A percentile compares a stretch with the other conserved stretches of the same genome.
Evolutionary conservation across 164 flowering plant genomes (phyloP).

Genomic region (Magnolia officinalis): DNA sequence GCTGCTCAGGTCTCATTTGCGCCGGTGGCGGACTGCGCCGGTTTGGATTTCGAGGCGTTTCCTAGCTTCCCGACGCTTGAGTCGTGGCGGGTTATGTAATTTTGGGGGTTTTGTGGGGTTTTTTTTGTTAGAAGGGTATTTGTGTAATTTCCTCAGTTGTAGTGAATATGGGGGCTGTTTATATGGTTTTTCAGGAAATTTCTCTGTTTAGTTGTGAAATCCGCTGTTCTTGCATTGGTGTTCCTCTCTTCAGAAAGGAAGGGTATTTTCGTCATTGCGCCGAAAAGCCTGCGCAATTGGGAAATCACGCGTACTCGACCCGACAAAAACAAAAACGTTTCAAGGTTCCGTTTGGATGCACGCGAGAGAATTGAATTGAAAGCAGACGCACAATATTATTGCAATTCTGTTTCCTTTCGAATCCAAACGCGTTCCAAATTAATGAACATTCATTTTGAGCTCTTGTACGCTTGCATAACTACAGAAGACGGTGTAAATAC

Average conservation of each 20-base stretch:
- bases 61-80: slow-evolving; percentile 78
- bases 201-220: neutral
- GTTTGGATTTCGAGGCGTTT: slow-evolving; percentile 37
- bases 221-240: too few relatives aligned
- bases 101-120: neutral
- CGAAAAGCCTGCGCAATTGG: neutral
- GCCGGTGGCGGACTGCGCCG: slow-evolving; percentile 21
- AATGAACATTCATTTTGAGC: too few relatives aligned
- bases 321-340: too few relatives aligned
- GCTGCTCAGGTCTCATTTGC: slow-evolving; percentile 6
- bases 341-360: too few relatives aligned
- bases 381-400: too few relatives aligned
- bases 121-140: neutral
- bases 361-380: too few relatives aligned
- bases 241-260: too few relatives aligned
- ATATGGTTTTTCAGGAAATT: neutral
- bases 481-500: too few relatives aligned
- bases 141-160: neutral
- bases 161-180: neutral
- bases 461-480: too few relatives aligned
- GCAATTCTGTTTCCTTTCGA: too few relatives aligned
- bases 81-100: slow-evolving; percentile 68
- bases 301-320: too few relatives aligned
- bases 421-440: too few relatives aligned
- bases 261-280: neutral